These are phyloP conservation scores for Suhomyces taliae DNA, from an alignment of 1,139 yeast species.

Conservation along the genomic window DNA sequence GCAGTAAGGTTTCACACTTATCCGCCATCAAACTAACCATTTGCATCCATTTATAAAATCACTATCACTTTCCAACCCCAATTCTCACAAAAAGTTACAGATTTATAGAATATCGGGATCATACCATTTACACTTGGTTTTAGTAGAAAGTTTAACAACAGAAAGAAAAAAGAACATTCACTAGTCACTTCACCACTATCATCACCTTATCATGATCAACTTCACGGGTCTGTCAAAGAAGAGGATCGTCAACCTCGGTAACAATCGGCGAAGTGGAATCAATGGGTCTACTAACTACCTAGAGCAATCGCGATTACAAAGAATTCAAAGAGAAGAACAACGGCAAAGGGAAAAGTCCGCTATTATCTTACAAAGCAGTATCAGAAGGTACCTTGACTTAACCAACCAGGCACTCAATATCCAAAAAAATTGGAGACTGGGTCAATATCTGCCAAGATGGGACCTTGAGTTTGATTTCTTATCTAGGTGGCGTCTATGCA, in stretches of 20 bases:
- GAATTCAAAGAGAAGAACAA: conserved; percentile 62
- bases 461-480: conserved; percentile 20
- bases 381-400: conserved; percentile 39
- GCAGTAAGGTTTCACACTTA: too few species aligned
- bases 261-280: conserved; percentile 32
- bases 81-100: too few species aligned
- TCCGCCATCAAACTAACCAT: too few species aligned
- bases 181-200: neutral
- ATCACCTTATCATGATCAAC: conserved; percentile 39
- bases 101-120: too few species aligned
- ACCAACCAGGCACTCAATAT: conserved; percentile 13
- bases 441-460: conserved; percentile 9
- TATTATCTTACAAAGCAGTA: conserved; percentile 46
- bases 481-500: conserved; percentile 15
- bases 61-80: too few species aligned
- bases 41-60: too few species aligned
- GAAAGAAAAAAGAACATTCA: too few species aligned
- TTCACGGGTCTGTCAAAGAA: conserved; percentile 66
- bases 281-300: conserved; percentile 38
- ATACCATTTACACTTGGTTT: too few species aligned
- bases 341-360: conserved; percentile 54
- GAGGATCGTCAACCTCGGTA: conserved; percentile 77
- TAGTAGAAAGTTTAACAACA: too few species aligned
- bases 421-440: conserved; percentile 10
- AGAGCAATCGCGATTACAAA: conserved; percentile 61